Percentiles rank a stretch among this genome's conserved stretches.
phyloP scores from a whole-genome alignment of 1,284 basidiomycete genomes.

The Pyrrhoderma lamaoense region DNA sequence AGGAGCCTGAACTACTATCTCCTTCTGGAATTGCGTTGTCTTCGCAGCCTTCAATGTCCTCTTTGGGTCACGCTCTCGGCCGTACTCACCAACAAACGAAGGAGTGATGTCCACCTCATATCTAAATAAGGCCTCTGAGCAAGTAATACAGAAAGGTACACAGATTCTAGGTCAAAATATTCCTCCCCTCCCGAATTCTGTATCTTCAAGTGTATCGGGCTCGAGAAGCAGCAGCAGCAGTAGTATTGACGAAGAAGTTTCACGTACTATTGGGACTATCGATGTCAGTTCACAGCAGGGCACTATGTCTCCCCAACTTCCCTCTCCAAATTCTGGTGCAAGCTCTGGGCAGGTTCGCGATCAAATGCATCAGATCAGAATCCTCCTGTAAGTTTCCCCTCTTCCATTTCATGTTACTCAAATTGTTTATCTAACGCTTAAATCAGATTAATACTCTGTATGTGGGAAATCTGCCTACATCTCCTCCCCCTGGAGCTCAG shows the following conservation, averaged over 20 bases:
- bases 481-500: slow-evolving; percentile 59
- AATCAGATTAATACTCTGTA: slow-evolving; percentile 86
- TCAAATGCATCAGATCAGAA: slow-evolving; percentile 79
- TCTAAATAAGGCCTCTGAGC: slow-evolving; percentile 9
- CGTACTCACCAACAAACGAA: slow-evolving; percentile 27
- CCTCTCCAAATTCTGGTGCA: slow-evolving; percentile 37
- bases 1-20: slow-evolving; percentile 6
- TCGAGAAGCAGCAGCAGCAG: slow-evolving; percentile 31
- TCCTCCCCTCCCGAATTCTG: slow-evolving; percentile 28
- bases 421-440: too few relatives aligned
- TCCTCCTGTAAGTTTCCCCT: slow-evolving; percentile 55
- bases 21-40: slow-evolving; percentile 22
- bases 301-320: slow-evolving; percentile 37
- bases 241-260: slow-evolving; percentile 35
- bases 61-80: slow-evolving; percentile 25
- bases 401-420: slow-evolving; percentile 14
- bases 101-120: slow-evolving; percentile 2
- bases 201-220: slow-evolving; percentile 32
- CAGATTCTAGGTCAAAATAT: slow-evolving; percentile 3
- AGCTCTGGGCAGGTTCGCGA: slow-evolving; percentile 26
- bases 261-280: slow-evolving; percentile 36
- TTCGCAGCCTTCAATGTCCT: slow-evolving; percentile 27
- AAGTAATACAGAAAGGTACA: background rate
- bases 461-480: slow-evolving; percentile 86
- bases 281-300: slow-evolving; percentile 47